A percentile compares a stretch with the other conserved stretches of the same genome.
phyloP scores from a whole-genome alignment of 2,329 filamentous ascomycete species.

The Remersonia thermophila region DNA sequence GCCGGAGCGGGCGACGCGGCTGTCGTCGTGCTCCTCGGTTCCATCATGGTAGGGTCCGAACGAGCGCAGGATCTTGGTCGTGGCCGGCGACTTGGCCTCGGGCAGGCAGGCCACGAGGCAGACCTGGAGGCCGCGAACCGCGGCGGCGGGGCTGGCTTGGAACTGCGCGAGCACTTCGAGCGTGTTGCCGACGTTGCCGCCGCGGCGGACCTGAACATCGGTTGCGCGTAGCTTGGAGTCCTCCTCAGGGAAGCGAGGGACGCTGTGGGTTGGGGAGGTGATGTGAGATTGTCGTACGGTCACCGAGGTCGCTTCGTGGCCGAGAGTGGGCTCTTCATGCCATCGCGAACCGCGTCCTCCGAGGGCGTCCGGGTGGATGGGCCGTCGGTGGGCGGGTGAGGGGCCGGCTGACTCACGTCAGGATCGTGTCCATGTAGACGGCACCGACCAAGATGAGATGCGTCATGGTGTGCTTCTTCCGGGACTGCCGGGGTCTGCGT shows the following conservation, averaged over 20 bases:
- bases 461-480: constrained; percentile 35
- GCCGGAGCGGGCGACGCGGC: constrained; percentile 13
- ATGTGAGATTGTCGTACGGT: too few relatives aligned
- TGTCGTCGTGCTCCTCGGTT: constrained; percentile 6
- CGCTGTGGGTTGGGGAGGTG: constrained; percentile 27
- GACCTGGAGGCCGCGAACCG: constrained; percentile 17
- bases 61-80: constrained; percentile 39
- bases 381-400: too few relatives aligned
- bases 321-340: constrained; percentile 2
- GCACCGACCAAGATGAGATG: constrained; percentile 53
- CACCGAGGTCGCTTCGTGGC: constrained; percentile 4
- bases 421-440: constrained; percentile 59
- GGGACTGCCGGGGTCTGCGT: too few relatives aligned
- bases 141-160: constrained; percentile 13
- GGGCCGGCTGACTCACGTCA: constrained; percentile 37
- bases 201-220: constrained; percentile 44
- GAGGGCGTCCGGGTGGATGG: too few relatives aligned
- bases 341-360: too few relatives aligned
- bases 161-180: constrained; percentile 56
- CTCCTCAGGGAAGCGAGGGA: constrained; percentile 55
- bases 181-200: constrained; percentile 62
- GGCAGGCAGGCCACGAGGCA: constrained; percentile 44
- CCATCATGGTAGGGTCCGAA: constrained; percentile 27
- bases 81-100: constrained; percentile 35
- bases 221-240: constrained; percentile 62